phyloP scores from a whole-genome alignment of 495 filamentous ascomycete genomes.

The Penicillium cosmopolitanum region DNA sequence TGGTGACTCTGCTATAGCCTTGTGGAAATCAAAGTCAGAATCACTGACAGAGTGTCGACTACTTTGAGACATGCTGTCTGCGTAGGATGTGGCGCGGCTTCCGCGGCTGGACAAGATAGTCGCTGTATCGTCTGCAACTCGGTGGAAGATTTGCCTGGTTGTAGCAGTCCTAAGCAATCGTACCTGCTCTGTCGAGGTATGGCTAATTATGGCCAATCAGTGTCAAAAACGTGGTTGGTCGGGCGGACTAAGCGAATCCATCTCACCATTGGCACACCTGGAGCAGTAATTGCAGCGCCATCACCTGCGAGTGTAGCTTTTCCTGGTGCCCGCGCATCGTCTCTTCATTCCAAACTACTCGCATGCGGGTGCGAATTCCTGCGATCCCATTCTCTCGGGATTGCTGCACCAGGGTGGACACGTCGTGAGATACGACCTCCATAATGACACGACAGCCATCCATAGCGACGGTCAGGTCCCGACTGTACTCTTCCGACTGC shows the following conservation, averaged over 20 bases:
- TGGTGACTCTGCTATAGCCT: background rate
- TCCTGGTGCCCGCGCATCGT: conserved; percentile 44
- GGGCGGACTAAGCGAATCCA: background rate
- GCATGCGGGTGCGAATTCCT: conserved; percentile 31
- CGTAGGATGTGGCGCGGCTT: conserved; percentile 32
- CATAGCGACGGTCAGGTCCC: conserved; percentile 41
- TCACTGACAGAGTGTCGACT: conserved; percentile 8
- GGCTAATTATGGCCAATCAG: conserved; percentile 24
- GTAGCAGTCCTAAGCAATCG: conserved; percentile 38
- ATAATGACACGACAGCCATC: conserved; percentile 46
- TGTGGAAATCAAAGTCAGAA: conserved; percentile 1
- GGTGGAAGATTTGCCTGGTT: conserved; percentile 44
- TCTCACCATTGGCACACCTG: conserved; percentile 50
- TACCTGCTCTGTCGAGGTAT: conserved; percentile 38
- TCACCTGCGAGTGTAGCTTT: conserved; percentile 43
- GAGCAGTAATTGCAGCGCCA: conserved; percentile 48
- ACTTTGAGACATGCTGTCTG: conserved; percentile 32
- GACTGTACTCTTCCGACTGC: conserved; percentile 31
- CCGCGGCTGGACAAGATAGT: conserved; percentile 36
- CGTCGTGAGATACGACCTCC: conserved; percentile 44
- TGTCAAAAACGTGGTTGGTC: conserved; percentile 1
- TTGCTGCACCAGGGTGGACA: conserved; percentile 36
- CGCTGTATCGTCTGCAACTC: conserved; percentile 44
- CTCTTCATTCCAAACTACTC: conserved; percentile 48
- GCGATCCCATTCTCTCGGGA: conserved; percentile 14